Conservation (phyloP, 345 rosid genomes). For the Bruguiera gymnorhiza region DNA sequence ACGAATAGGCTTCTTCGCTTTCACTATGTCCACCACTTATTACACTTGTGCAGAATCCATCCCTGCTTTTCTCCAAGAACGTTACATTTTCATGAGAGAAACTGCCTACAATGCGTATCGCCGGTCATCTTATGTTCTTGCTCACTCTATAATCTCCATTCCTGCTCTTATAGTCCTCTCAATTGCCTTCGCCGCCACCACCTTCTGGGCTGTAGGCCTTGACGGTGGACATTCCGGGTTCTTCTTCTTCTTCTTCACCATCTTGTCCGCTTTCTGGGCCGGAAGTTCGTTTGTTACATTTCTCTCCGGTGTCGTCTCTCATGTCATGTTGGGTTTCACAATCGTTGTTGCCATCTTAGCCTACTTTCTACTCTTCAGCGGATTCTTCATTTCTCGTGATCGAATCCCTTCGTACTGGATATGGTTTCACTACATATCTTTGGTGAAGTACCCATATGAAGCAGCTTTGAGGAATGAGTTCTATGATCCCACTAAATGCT, state of each 20-base stretch:
- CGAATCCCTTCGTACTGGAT: constrained; percentile 79
- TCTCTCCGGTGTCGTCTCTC: constrained; percentile 79
- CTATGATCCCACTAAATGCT: constrained; percentile 24
- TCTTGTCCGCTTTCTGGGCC: constrained; percentile 84
- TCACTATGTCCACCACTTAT: constrained; percentile 33
- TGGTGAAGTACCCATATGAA: constrained; percentile 83
- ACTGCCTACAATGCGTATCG: constrained; percentile 55
- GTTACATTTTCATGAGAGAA: constrained; percentile 35
- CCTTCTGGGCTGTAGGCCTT: constrained; percentile 81
- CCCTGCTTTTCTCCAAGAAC: constrained; percentile 30
- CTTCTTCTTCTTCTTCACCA: constrained; percentile 61
- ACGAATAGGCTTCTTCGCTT: constrained; percentile 28
- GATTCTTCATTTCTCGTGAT: constrained; percentile 79
- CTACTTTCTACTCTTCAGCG: constrained; percentile 84
- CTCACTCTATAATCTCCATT: constrained; percentile 66
- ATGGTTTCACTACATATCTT: constrained; percentile 88
- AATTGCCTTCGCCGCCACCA: constrained; percentile 59
- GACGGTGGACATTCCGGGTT: constrained; percentile 67
- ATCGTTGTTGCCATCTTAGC: constrained; percentile 77
- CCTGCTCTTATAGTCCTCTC: constrained; percentile 70
- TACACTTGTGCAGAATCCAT: constrained; percentile 33
- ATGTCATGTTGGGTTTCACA: constrained; percentile 84
- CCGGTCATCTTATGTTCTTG: constrained; percentile 82
- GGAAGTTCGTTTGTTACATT: constrained; percentile 94
- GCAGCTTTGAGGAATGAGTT: constrained; percentile 33